Percentiles rank a stretch among this genome's conserved stretches.
Evolutionary conservation across 164 flowering plant genomes (phyloP).

Genomic region (Euptelea pleiosperma): DNA sequence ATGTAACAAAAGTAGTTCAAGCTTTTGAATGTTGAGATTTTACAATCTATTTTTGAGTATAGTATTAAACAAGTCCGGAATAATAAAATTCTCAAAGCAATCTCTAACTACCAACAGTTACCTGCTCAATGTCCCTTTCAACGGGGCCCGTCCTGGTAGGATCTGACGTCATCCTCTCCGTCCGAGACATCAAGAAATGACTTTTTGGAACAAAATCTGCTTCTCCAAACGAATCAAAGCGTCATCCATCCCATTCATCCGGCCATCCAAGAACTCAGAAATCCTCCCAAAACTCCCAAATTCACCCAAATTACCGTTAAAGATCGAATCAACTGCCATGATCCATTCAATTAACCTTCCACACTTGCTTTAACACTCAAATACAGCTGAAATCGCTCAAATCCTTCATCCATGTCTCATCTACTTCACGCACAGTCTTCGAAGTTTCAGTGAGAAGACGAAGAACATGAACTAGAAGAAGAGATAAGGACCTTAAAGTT

Average conservation of each 20-base stretch:
- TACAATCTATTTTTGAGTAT: no score
- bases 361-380: not conserved
- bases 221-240: constrained; percentile 13
- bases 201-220: constrained; percentile 11
- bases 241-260: constrained; percentile 37
- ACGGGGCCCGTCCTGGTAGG: constrained; percentile 56
- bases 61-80: not conserved
- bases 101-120: constrained; percentile 13
- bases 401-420: constrained; percentile 1
- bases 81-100: not conserved
- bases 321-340: constrained; percentile 9
- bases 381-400: not conserved
- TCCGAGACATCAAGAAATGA: constrained; percentile 35
- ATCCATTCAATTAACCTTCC: constrained; percentile 6
- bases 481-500: constrained; percentile 1
- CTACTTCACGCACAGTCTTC: not conserved
- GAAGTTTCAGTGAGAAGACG: not conserved
- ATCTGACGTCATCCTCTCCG: constrained; percentile 68
- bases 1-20: no score
- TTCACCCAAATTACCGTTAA: constrained; percentile 11
- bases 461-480: not conserved
- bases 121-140: constrained; percentile 88
- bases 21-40: no score
- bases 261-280: constrained; percentile 14
- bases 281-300: constrained; percentile 17